phyloP scores from a whole-genome alignment of 345 rosid species.

The Aurinia saxatilis region DNA sequence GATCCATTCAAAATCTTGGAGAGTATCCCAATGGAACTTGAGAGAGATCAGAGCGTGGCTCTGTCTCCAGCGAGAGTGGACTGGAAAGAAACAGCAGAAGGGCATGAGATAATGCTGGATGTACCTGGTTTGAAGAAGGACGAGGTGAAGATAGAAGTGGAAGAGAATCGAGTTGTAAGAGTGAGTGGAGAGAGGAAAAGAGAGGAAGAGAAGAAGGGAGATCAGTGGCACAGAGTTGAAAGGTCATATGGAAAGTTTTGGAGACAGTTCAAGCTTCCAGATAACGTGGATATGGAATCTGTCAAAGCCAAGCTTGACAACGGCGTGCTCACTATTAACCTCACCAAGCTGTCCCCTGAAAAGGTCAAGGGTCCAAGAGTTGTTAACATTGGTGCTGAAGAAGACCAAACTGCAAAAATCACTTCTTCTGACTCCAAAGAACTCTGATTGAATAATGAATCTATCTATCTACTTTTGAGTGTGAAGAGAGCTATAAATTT shows the following conservation, averaged over 20 bases:
- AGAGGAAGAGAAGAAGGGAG: conserved; percentile 68
- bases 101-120: conserved; percentile 65
- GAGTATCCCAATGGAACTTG: conserved; percentile 50
- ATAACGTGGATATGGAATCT: conserved; percentile 67
- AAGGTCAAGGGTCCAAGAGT: conserved; percentile 54
- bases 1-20: conserved; percentile 74
- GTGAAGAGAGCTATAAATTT: background rate
- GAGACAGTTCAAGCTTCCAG: conserved; percentile 81
- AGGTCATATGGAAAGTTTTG: conserved; percentile 74
- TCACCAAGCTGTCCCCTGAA: conserved; percentile 58
- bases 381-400: conserved; percentile 52
- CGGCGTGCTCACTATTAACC: conserved; percentile 57
- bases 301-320: conserved; percentile 63
- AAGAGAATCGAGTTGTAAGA: conserved; percentile 51
- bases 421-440: conserved; percentile 40
- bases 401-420: conserved; percentile 35
- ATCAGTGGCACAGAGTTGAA: conserved; percentile 87
- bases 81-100: conserved; percentile 81
- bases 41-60: conserved; percentile 41
- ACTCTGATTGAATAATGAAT: conserved; percentile 28
- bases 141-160: conserved; percentile 74
- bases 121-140: conserved; percentile 75
- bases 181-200: conserved; percentile 77
- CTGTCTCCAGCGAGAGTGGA: conserved; percentile 59
- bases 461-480: background rate